These are phyloP conservation scores for Komagataella phaffii DNA, from an alignment of 805 yeast species.

Conservation along the genomic window DNA sequence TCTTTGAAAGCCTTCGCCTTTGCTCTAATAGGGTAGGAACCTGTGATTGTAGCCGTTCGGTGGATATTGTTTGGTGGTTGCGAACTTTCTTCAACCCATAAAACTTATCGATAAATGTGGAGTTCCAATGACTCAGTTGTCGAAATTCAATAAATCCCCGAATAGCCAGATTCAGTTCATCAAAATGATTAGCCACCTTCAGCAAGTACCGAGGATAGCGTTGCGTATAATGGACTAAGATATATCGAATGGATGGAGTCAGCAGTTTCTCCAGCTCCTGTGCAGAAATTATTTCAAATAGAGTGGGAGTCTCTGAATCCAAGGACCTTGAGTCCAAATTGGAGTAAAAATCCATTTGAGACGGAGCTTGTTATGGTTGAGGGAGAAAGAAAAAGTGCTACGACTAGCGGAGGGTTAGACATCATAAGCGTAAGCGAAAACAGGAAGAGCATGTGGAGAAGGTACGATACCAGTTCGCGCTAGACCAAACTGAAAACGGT, in stretches of 20 bases:
- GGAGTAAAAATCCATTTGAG: slow-evolving; percentile 63
- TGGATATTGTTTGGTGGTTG: slow-evolving; percentile 9
- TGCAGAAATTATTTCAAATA: slow-evolving; percentile 79
- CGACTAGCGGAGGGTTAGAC: neutral
- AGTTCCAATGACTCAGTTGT: slow-evolving; percentile 61
- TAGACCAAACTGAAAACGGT: neutral
- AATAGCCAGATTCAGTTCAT: slow-evolving; percentile 53
- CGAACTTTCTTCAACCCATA: slow-evolving; percentile 68
- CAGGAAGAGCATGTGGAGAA: neutral
- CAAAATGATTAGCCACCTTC: slow-evolving; percentile 52
- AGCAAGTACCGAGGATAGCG: slow-evolving; percentile 61
- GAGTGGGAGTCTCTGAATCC: slow-evolving; percentile 68
- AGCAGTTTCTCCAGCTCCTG: slow-evolving; percentile 63
- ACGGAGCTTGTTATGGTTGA: neutral
- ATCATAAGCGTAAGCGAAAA: neutral
- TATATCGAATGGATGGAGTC: slow-evolving; percentile 72
- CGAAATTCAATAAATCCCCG: slow-evolving; percentile 60
- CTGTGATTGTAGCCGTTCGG: slow-evolving; percentile 1
- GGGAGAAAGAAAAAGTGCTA: neutral
- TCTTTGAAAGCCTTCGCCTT: slow-evolving; percentile 33
- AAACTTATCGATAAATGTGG: slow-evolving; percentile 83
- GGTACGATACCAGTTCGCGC: neutral
- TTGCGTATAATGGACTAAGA: slow-evolving; percentile 70
- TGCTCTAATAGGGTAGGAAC: slow-evolving; percentile 23
- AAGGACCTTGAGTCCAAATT: slow-evolving; percentile 65